Evolutionary conservation across 225 moss, liverwort and hornwort genomes (phyloP).

Genomic region (Ulota crispa): DNA sequence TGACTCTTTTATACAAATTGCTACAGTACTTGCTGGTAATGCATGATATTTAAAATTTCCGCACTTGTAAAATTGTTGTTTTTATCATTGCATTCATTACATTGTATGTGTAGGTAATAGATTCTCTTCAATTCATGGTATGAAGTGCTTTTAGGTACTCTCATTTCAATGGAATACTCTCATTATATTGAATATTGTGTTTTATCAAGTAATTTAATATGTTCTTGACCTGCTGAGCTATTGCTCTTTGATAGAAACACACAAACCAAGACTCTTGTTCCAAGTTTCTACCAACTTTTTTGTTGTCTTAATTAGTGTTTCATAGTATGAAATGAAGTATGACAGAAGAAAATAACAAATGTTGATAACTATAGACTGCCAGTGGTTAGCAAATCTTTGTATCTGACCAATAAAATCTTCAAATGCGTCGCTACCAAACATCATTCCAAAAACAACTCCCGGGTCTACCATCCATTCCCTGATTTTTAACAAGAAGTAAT

Average conservation of each 20-base stretch:
- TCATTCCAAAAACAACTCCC: conserved; percentile 82
- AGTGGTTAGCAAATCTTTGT: not conserved
- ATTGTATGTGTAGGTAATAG: no score
- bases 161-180: no score
- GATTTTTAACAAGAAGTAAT: not conserved
- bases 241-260: not conserved
- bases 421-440: conserved; percentile 79
- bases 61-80: no score
- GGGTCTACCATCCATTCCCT: conserved; percentile 89
- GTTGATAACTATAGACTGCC: not conserved
- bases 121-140: no score
- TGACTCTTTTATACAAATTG: no score
- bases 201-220: not conserved
- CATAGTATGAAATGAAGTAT: not conserved
- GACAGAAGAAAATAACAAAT: not conserved
- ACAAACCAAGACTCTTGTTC: not conserved
- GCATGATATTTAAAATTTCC: no score
- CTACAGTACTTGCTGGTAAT: no score
- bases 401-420: conserved; percentile 77
- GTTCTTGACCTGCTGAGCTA: not conserved
- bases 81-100: no score
- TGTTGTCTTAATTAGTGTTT: no score
- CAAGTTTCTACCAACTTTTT: not conserved
- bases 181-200: no score
- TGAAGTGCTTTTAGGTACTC: no score